phyloP scores from a whole-genome alignment of 169 alveolate genomes.

The Plasmodium vinckei region DNA sequence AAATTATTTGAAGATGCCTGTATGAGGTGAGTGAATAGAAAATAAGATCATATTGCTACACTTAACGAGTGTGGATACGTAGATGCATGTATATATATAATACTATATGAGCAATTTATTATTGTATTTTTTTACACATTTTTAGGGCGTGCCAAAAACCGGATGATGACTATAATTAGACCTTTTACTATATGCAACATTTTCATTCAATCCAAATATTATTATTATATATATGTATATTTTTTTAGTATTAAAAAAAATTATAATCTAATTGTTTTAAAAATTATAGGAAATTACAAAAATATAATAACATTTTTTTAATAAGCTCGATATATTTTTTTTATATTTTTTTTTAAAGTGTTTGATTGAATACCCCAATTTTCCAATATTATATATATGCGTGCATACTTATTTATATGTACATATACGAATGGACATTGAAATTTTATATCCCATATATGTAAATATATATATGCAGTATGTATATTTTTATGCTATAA shows the following conservation, averaged over 20 bases:
- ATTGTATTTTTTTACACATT: constrained; percentile 2
- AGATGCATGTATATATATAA: background rate
- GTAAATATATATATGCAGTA: background rate
- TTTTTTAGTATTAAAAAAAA: constrained; percentile 31
- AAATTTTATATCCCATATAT: background rate
- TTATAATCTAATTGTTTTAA: constrained; percentile 13
- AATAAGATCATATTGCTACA: background rate
- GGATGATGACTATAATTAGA: constrained; percentile 55
- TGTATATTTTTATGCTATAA: background rate
- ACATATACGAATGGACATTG: background rate
- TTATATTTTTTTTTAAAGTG: constrained; percentile 41
- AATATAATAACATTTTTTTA: constrained; percentile 13
- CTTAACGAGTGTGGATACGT: background rate
- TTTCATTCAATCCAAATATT: background rate
- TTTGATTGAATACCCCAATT: constrained; percentile 14
- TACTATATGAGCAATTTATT: background rate
- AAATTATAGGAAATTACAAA: constrained; percentile 21
- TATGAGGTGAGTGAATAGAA: constrained; percentile 34
- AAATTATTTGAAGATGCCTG: constrained; percentile 69
- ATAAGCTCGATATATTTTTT: constrained; percentile 15
- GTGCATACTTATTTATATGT: background rate
- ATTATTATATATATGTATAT: too few relatives aligned
- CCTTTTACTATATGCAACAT: background rate
- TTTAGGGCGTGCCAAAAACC: constrained; percentile 72
- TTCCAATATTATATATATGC: too few relatives aligned